Evolutionary conservation across 179 eudicot genomes (phyloP).

Genomic region (Spergularia azorica): DNA sequence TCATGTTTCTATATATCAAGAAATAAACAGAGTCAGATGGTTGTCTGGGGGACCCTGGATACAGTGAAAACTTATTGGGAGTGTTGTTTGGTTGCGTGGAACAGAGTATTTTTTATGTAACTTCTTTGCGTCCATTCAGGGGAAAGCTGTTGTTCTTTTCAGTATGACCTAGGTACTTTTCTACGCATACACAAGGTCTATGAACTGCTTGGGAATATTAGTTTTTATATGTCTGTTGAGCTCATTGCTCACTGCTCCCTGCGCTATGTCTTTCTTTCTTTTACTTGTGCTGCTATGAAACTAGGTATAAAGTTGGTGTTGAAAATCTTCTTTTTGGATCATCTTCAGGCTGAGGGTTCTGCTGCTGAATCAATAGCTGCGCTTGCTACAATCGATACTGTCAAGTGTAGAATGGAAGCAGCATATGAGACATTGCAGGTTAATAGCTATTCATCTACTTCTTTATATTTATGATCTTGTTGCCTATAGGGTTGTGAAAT

Average conservation of each 20-base stretch:
- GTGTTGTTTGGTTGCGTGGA: too few species aligned
- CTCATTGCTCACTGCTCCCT: background rate
- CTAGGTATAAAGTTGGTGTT: background rate
- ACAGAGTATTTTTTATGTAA: background rate
- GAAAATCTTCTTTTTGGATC: background rate
- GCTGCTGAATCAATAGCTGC: slow-evolving; percentile 91
- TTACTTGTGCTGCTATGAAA: background rate
- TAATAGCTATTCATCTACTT: background rate
- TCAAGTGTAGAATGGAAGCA: slow-evolving; percentile 93
- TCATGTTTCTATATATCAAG: too few species aligned
- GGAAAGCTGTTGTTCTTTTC: background rate
- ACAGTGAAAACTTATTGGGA: too few species aligned
- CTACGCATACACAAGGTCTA: background rate
- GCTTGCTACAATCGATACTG: slow-evolving; percentile 89
- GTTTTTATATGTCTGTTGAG: background rate
- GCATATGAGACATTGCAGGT: slow-evolving; percentile 97
- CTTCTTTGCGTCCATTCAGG: background rate
- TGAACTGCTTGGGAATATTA: background rate
- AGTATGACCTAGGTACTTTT: background rate
- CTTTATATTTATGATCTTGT: background rate
- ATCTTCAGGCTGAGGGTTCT: slow-evolving; percentile 84
- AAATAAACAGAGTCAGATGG: too few species aligned
- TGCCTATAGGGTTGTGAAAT: background rate
- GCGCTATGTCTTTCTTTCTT: background rate
- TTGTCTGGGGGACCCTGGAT: too few species aligned